Evolutionary conservation across 2,329 filamentous ascomycete genomes (phyloP).

Genomic region (Aspergillus costaricaensis): DNA sequence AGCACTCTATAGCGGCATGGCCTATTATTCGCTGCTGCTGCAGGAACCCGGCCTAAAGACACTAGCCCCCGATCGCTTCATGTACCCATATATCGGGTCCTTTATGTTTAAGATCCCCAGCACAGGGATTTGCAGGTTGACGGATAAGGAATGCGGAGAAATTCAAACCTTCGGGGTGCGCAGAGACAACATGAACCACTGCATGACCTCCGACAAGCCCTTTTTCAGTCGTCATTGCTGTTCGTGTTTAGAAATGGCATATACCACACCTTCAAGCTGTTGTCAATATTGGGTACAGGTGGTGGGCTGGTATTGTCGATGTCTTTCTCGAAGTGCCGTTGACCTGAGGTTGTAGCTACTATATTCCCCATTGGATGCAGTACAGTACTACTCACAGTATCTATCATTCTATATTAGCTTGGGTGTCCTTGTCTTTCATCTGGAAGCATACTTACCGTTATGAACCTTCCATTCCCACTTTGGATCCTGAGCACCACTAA

Average conservation of each 20-base stretch:
- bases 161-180: too few species aligned
- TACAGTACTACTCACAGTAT: conserved; percentile 48
- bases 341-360: conserved; percentile 54
- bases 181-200: neutral
- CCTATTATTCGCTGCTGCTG: neutral
- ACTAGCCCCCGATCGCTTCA: neutral
- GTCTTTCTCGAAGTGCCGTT: conserved; percentile 33
- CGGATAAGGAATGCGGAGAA: neutral
- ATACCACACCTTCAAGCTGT: conserved; percentile 45
- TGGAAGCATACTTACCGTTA: conserved; percentile 38
- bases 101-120: too few species aligned
- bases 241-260: conserved; percentile 27
- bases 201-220: neutral
- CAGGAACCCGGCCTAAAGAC: neutral
- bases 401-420: conserved; percentile 31
- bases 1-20: neutral
- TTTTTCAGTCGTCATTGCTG: neutral
- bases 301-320: conserved; percentile 16
- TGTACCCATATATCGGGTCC: neutral
- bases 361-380: conserved; percentile 52
- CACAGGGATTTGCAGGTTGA: too few species aligned
- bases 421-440: neutral
- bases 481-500: conserved; percentile 45
- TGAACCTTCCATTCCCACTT: conserved; percentile 49
- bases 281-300: conserved; percentile 28